A percentile compares a stretch with the other conserved stretches of the same genome.
Evolutionary conservation across 2,329 filamentous ascomycete genomes (phyloP).

Genomic region (Pyrenochaeta sp.): DNA sequence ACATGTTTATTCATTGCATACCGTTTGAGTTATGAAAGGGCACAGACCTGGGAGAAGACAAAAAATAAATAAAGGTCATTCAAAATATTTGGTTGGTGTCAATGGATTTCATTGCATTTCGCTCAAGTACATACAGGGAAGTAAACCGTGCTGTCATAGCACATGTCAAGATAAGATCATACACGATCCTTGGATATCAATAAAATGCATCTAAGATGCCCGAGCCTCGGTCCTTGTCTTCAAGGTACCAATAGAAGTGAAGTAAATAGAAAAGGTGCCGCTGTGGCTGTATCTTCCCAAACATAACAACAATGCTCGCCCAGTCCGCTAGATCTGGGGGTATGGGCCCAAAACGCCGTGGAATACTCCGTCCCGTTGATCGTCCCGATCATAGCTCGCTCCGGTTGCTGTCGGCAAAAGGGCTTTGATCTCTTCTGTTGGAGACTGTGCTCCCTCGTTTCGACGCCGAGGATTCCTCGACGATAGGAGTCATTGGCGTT

Average conservation of each 20-base stretch:
- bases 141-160: slow-evolving; percentile 3
- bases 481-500: slow-evolving; percentile 54
- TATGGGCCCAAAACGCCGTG: slow-evolving; percentile 19
- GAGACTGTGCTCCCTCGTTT: slow-evolving; percentile 44
- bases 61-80: too few relatives aligned
- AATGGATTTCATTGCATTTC: background rate
- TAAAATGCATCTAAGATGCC: slow-evolving; percentile 1
- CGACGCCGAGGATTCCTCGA: slow-evolving; percentile 53
- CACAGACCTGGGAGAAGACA: too few relatives aligned
- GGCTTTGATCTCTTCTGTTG: slow-evolving; percentile 39
- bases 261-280: slow-evolving; percentile 10
- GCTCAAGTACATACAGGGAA: slow-evolving; percentile 6
- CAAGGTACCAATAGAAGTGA: slow-evolving; percentile 4
- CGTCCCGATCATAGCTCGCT: slow-evolving; percentile 30
- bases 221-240: background rate
- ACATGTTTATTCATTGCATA: too few relatives aligned
- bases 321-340: slow-evolving; percentile 17
- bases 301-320: slow-evolving; percentile 13
- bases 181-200: slow-evolving; percentile 5
- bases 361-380: slow-evolving; percentile 1
- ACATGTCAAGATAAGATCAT: slow-evolving; percentile 3
- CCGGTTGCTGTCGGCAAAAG: slow-evolving; percentile 45
- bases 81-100: background rate
- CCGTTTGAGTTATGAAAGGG: too few relatives aligned
- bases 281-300: slow-evolving; percentile 18